Base-by-base conservation (phyloP, 768 basidiomycete genomes). In the Mycena galericulata region DNA sequence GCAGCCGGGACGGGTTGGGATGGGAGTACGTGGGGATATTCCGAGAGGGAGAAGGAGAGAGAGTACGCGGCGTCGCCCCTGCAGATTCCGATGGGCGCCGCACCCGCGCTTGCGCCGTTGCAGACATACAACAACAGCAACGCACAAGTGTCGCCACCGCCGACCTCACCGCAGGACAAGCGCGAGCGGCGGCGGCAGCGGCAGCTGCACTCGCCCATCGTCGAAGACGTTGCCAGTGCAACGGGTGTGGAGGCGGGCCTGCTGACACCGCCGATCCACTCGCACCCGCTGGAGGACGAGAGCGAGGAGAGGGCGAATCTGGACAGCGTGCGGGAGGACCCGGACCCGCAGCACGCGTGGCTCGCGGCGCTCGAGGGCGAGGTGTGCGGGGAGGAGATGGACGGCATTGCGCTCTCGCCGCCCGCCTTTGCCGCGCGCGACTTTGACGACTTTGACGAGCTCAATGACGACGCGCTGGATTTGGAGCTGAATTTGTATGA, bases 321-420 rank as follows among this genome's bases (percentile, higher is more conserved):
- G 55, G n/a, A n/a, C n/a, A n/a, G n/a, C n/a, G n/a, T n/a, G n/a
- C n/a, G n/a, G n/a, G n/a, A n/a, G n/a, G n/a, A n/a, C n/a, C n/a
- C n/a, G n/a, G n/a, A n/a, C n/a, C n/a, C n/a, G n/a, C n/a, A 32
- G 36, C 26, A 29, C 41, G 61, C 38, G 34, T 68, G 70, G 66
- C 70, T 72, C 30, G 53, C 63, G 30, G 43, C 67, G 62, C 70
- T 72, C 29, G 70, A 72, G 50, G 70, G 70, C 46, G 65, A 72
- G 60, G 70, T 72, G 40, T 22, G 59, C 27, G 59, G 53, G 34
- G 59, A 65, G 55, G 70, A 72, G 64, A 72, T 72, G 67, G 63
- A 72, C 32, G 70, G 63, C 43, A 60, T 68, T 2, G 2, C 45
- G 22, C 67, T 72, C 5, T 68, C 67, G 24, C 70, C 70, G 32